phyloP scores from a whole-genome alignment of 2,329 filamentous ascomycete species.

The Curvularia eragrostidis region DNA sequence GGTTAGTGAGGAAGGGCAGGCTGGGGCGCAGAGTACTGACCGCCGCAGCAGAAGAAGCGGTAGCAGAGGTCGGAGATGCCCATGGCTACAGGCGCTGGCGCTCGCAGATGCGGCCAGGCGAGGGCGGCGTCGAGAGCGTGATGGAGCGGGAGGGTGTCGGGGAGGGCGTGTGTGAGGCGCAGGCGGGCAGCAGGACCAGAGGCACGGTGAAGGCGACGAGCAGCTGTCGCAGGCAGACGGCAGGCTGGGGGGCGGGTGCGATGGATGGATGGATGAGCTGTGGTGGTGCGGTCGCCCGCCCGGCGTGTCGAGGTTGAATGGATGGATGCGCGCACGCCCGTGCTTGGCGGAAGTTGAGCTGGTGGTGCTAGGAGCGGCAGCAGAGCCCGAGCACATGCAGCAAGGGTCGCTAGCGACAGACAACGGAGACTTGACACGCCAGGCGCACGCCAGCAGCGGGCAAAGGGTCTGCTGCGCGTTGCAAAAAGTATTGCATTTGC shows the following conservation, averaged over 20 bases:
- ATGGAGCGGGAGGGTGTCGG: not conserved
- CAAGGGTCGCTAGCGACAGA: constrained; percentile 6
- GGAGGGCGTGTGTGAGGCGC: no score
- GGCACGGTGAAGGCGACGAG: constrained; percentile 16
- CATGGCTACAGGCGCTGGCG: constrained; percentile 39
- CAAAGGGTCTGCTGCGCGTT: no score
- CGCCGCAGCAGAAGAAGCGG: constrained; percentile 47
- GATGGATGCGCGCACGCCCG: constrained; percentile 5
- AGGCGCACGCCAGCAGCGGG: not conserved
- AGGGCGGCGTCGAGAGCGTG: constrained; percentile 1
- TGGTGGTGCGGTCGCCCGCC: constrained; percentile 13
- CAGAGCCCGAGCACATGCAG: constrained; percentile 10
- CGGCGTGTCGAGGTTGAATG: constrained; percentile 10
- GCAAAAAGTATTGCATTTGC: no score
- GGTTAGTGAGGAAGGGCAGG: constrained; percentile 29
- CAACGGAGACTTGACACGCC: constrained; percentile 4
- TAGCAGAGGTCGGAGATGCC: constrained; percentile 46
- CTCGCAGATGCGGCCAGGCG: constrained; percentile 30
- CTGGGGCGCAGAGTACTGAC: constrained; percentile 30
- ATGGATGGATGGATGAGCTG: constrained; percentile 15
- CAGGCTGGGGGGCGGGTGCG: constrained; percentile 7
- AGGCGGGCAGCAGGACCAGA: constrained; percentile 7
- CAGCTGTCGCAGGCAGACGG: constrained; percentile 23
- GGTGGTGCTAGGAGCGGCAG: constrained; percentile 13
- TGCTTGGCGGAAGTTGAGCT: constrained; percentile 16